Evolutionary conservation across 1,284 basidiomycete species (phyloP), one percentile per base, ranked within the genome.

Genomic region (Ceratobasidium sp.): DNA sequence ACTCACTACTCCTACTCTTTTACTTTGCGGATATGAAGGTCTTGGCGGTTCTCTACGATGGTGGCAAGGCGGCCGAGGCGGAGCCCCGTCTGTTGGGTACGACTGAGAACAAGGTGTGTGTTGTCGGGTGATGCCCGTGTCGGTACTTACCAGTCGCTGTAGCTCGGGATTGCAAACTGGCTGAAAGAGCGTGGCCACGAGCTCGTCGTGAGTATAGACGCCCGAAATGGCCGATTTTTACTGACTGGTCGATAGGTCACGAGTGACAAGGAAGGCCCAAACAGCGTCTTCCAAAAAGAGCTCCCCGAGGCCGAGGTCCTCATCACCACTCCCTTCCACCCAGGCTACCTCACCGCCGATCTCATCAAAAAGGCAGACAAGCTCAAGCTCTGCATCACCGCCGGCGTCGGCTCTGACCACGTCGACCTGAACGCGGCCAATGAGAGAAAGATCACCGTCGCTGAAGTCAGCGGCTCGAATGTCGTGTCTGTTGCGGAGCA

Each of bases 321-420:
- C 82, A 95, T 97, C 85, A 97, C 95, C 20, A 98, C 96, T 0
- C 96, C 96, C 12, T 98, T 96, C 91, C 93, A 95, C 84, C 94
- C 94, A 65, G 96, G 92, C 80, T 97, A 98, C 86, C 90, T 77
- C 35, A 62, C 71, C 48, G 64, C 60, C 38, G 68, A 79, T 5
- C 33, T 66, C 79, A 35, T 78, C 65, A 48, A 81, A 62, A 87
- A 94, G 89, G 95, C 96, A 50, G 93, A 93, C 86, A 97, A 97
- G 82, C 90, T 99, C 82, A 97, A 96, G 87, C 86, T 97, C 80
- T 96, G 94, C 83, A 90, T 98, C 82, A 98, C 96, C 12, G 96
- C 96, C 73, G 96, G 96, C 86, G 96, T 98, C 65, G 96, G 96
- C 16, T 96, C 95, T 44, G 96, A 97, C 87, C 95, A 96, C 86